Conservation (phyloP, 805 yeast species). For the Myxozyma lipomycoides region DNA sequence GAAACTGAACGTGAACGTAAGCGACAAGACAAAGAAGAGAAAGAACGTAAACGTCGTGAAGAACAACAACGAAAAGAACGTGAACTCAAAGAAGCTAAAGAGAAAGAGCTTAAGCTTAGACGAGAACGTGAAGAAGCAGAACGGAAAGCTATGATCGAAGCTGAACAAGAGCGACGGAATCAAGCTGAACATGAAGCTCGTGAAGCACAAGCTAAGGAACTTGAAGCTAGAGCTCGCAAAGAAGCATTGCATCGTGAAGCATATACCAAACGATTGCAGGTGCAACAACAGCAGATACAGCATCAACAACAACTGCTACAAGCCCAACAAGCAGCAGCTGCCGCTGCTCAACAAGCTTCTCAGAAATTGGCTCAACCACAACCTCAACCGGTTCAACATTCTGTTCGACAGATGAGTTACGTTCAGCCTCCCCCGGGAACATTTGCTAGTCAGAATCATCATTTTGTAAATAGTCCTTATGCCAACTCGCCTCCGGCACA, state of each 20-base stretch:
- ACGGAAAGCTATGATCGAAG: constrained; percentile 10
- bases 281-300: constrained; percentile 24
- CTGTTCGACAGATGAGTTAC: background rate
- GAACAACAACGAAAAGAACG: constrained; percentile 19
- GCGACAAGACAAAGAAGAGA: constrained; percentile 24
- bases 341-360: constrained; percentile 4
- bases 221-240: constrained; percentile 26
- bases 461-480: background rate
- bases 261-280: constrained; percentile 20
- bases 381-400: background rate
- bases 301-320: constrained; percentile 13
- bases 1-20: constrained; percentile 25
- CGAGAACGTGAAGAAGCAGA: constrained; percentile 22
- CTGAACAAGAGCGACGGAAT: constrained; percentile 18
- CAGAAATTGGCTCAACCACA: background rate
- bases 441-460: constrained; percentile 1
- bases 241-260: constrained; percentile 21
- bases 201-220: constrained; percentile 25
- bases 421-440: constrained; percentile 1
- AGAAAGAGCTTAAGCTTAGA: constrained; percentile 21
- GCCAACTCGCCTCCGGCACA: background rate
- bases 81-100: constrained; percentile 18
- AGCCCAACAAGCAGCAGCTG: background rate
- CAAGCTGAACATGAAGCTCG: constrained; percentile 24
- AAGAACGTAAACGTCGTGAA: constrained; percentile 23